Evolutionary conservation across 2,329 filamentous ascomycete genomes (phyloP).

Genomic region (Magnaporthiopsis poae): DNA sequence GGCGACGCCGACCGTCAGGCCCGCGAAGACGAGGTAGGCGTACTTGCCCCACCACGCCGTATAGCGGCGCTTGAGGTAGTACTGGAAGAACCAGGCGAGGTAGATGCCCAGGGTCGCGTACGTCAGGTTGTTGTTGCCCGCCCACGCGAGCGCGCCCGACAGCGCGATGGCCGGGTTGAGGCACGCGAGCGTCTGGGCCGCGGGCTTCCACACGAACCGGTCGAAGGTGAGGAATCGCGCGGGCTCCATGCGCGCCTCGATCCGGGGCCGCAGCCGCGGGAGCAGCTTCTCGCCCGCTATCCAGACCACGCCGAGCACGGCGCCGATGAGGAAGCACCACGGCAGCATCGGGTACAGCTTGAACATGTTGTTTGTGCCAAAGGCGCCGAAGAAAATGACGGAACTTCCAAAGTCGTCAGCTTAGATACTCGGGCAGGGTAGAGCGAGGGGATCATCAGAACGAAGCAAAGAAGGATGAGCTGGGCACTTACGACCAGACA

Average conservation of each 20-base stretch:
- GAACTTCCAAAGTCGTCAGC: background rate
- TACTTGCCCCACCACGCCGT: conserved; percentile 21
- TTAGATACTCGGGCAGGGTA: background rate
- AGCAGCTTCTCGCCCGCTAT: conserved; percentile 7
- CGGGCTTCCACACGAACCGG: background rate
- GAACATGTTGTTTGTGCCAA: conserved; percentile 12
- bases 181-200: conserved; percentile 4
- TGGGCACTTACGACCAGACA: conserved; percentile 16
- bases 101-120: conserved; percentile 15
- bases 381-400: conserved; percentile 27
- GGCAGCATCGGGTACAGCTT: conserved; percentile 9
- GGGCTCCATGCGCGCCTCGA: background rate
- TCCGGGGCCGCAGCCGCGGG: background rate
- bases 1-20: conserved; percentile 22
- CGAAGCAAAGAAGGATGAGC: background rate
- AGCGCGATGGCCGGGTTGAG: conserved; percentile 11
- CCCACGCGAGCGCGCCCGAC: conserved; percentile 11
- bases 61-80: conserved; percentile 17
- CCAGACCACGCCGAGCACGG: conserved; percentile 10
- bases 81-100: conserved; percentile 17
- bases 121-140: conserved; percentile 14
- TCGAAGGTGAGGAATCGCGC: conserved; percentile 4
- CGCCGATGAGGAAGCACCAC: conserved; percentile 12
- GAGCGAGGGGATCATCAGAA: background rate
- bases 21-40: conserved; percentile 25